These are phyloP conservation scores for Anthostomella pinea DNA, from an alignment of 2,329 filamentous ascomycete species.

Conservation along the genomic window DNA sequence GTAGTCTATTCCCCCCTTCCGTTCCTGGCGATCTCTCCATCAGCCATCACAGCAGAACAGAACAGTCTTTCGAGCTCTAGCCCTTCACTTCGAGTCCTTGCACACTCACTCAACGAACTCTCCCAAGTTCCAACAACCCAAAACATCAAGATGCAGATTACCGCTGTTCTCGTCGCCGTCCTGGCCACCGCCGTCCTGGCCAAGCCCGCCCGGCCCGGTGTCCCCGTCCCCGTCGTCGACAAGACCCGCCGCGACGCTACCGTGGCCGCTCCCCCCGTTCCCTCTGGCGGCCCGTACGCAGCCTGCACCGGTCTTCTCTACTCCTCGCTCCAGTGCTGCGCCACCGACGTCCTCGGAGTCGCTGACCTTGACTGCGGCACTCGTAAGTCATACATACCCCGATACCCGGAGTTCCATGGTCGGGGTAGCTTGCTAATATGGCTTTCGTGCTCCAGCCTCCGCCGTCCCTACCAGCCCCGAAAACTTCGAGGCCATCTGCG, in stretches of 20 bases:
- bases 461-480: constrained; percentile 36
- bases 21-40: constrained; percentile 5
- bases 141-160: constrained; percentile 27
- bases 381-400: constrained; percentile 26
- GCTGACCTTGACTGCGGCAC: constrained; percentile 45
- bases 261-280: background rate
- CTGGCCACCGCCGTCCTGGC: constrained; percentile 26
- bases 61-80: constrained; percentile 10
- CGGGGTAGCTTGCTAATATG: background rate
- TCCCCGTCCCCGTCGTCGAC: background rate
- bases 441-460: constrained; percentile 25
- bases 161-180: constrained; percentile 24
- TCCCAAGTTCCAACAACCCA: constrained; percentile 11
- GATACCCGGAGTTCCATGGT: background rate
- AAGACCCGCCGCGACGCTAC: background rate
- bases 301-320: constrained; percentile 42
- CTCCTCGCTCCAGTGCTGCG: constrained; percentile 53
- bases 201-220: constrained; percentile 17
- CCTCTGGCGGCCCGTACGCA: constrained; percentile 26
- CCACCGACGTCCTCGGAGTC: constrained; percentile 54
- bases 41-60: constrained; percentile 16
- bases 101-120: constrained; percentile 16
- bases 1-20: constrained; percentile 6
- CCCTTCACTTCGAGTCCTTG: constrained; percentile 16
- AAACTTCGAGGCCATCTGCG: constrained; percentile 43